Conservation (phyloP, 176 grass and related monocot genomes). For the Ampelocalamus luodianensis region DNA sequence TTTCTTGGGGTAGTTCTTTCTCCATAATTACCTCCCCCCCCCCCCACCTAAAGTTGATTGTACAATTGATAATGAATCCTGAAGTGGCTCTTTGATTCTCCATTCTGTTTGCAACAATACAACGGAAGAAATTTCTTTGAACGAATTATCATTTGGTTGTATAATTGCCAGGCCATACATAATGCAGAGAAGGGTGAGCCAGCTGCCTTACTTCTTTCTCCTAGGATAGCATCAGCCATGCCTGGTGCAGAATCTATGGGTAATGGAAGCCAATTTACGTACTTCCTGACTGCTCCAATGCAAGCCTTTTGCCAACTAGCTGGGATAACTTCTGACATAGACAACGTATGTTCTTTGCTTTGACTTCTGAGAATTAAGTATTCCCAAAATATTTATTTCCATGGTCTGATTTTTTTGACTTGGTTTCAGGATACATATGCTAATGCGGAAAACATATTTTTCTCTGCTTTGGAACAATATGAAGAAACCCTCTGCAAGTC, state of each 20-base stretch:
- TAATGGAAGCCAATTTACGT: conserved; percentile 89
- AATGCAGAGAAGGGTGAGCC: conserved; percentile 80
- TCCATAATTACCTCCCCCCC: not conserved
- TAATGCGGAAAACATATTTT: conserved; percentile 71
- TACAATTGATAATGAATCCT: not conserved
- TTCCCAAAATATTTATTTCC: conserved; percentile 25
- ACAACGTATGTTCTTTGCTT: conserved; percentile 57
- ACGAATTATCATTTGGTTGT: conserved; percentile 32
- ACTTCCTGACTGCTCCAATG: conserved; percentile 93
- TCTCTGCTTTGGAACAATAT: conserved; percentile 85
- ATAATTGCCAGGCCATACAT: conserved; percentile 75
- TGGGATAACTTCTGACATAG: conserved; percentile 75
- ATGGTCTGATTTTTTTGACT: conserved; percentile 22
- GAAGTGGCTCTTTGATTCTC: not conserved
- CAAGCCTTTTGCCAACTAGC: conserved; percentile 94
- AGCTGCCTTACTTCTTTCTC: conserved; percentile 89
- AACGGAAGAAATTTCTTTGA: conserved; percentile 11
- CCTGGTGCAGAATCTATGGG: conserved; percentile 56
- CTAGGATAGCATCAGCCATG: conserved; percentile 54
- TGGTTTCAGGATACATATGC: conserved; percentile 65
- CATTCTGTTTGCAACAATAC: conserved; percentile 5
- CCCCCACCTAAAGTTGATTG: not conserved
- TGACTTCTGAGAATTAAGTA: conserved; percentile 21
- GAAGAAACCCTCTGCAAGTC: conserved; percentile 78
- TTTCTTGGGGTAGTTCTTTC: not conserved